A percentile compares a stretch with the other conserved stretches of the same genome.
Evolutionary conservation across 352 stramenopile species (phyloP).

Genomic region (Phytophthora vignae): DNA sequence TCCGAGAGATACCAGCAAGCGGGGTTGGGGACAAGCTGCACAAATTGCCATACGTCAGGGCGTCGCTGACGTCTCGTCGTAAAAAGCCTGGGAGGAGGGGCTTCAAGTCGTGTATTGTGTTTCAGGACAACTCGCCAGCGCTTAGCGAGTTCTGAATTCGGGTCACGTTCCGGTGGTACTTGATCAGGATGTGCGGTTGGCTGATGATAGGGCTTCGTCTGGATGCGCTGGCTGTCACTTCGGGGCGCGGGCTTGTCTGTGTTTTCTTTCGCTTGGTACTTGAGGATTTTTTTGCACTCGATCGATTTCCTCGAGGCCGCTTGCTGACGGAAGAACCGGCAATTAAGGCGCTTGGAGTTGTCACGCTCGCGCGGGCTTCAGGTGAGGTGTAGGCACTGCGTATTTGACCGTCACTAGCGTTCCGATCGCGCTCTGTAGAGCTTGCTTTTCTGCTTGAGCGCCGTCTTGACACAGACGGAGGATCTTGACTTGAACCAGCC

Average conservation of each 20-base stretch:
- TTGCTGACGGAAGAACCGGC: background rate
- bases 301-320: background rate
- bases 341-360: background rate
- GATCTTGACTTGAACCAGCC: background rate
- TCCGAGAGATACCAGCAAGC: background rate
- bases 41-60: background rate
- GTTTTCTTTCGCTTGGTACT: background rate
- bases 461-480: background rate
- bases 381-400: background rate
- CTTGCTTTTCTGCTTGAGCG: background rate
- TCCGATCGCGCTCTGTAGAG: background rate
- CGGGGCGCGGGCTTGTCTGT: background rate
- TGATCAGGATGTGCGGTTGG: background rate
- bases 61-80: background rate
- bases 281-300: background rate
- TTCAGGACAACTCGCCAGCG: background rate
- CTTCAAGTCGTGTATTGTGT: slow-evolving; percentile 2
- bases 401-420: background rate
- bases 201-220: background rate
- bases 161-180: background rate
- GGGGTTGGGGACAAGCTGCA: slow-evolving; percentile 1
- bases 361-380: background rate
- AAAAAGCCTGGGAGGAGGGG: background rate
- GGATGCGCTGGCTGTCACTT: background rate
- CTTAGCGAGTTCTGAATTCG: background rate